Conservation (phyloP, 192 early-diverging fungal genomes). For the Entomortierella parvispora region DNA sequence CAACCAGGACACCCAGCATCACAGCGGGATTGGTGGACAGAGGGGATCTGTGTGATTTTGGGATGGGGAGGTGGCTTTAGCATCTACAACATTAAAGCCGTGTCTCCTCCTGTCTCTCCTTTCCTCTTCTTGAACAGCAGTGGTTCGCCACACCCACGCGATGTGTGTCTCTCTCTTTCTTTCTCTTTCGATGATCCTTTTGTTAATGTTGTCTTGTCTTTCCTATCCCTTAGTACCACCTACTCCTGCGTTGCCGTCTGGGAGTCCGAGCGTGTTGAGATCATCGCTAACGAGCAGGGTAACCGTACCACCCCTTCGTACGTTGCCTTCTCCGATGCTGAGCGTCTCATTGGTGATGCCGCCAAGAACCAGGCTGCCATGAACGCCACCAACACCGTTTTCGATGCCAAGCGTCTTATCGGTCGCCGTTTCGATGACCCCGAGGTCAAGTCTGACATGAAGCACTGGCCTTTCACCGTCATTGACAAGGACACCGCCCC, state of each 20-base stretch:
- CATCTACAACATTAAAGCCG: too few species aligned
- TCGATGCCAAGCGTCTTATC: constrained; percentile 90
- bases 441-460: constrained; percentile 82
- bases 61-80: too few species aligned
- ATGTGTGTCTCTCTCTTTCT: constrained; percentile 6
- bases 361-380: constrained; percentile 92
- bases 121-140: too few species aligned
- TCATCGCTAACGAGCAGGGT: constrained; percentile 91
- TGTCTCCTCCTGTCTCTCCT: too few species aligned
- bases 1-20: too few species aligned
- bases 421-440: constrained; percentile 88
- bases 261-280: constrained; percentile 61
- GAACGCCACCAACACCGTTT: constrained; percentile 92
- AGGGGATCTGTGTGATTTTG: too few species aligned
- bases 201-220: not conserved
- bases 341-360: constrained; percentile 88
- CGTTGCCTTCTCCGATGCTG: constrained; percentile 82
- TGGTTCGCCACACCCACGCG: too few species aligned
- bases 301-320: constrained; percentile 91
- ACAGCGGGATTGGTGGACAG: too few species aligned
- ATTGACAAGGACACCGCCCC: constrained; percentile 75
- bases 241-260: constrained; percentile 59
- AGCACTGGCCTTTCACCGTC: constrained; percentile 89
- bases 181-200: not conserved
- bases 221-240: too few species aligned